Evolutionary conservation across 2,329 filamentous ascomycete species (phyloP).

Genomic region (Apiospora saccharicola): DNA sequence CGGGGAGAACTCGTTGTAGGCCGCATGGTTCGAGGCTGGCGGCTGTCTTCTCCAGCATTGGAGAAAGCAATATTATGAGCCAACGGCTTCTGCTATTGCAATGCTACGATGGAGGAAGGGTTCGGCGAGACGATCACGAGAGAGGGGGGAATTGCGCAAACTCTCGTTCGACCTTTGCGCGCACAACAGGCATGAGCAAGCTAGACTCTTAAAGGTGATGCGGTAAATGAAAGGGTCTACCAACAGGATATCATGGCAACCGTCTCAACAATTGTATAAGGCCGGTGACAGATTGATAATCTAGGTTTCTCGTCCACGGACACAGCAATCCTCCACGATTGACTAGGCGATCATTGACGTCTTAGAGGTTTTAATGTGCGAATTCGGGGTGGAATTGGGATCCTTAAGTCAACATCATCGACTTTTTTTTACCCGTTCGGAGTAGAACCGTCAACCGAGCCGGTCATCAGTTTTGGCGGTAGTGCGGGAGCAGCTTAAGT

Average conservation of each 20-base stretch:
- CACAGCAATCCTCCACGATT: neutral
- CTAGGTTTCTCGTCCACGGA: neutral
- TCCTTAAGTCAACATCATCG: constrained; percentile 21
- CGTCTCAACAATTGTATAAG: neutral
- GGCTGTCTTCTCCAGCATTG: constrained; percentile 67
- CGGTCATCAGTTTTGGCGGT: constrained; percentile 11
- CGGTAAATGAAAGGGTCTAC: neutral
- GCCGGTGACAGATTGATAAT: neutral
- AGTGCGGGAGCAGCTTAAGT: constrained; percentile 3
- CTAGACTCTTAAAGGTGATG: neutral
- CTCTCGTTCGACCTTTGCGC: constrained; percentile 1
- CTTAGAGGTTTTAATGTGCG: neutral
- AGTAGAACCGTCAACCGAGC: neutral
- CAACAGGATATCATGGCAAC: constrained; percentile 21
- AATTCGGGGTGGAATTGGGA: neutral
- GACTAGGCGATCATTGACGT: neutral
- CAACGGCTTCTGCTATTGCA: constrained; percentile 15
- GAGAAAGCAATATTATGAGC: constrained; percentile 5
- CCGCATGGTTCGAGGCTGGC: constrained; percentile 63
- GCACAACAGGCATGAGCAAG: constrained; percentile 6
- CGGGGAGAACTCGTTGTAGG: constrained; percentile 59
- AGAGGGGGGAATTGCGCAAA: constrained; percentile 9
- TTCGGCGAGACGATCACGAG: neutral
- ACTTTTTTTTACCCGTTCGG: constrained; percentile 16
- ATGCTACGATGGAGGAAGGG: neutral